These are phyloP conservation scores for Nasturtium officinale DNA, from an alignment of 345 rosid species.

Conservation along the genomic window DNA sequence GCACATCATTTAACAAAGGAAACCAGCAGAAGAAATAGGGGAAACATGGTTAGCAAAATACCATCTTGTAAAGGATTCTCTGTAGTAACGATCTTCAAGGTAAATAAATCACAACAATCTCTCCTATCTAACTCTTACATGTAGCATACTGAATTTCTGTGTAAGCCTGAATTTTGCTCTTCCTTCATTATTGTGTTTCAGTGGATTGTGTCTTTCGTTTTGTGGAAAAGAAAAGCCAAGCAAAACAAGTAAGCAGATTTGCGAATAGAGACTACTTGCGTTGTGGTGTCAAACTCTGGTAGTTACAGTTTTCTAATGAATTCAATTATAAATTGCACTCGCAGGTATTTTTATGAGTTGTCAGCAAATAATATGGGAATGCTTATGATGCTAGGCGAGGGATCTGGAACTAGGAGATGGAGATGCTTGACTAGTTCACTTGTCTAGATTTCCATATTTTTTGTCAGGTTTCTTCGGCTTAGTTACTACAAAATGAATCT, in stretches of 20 bases:
- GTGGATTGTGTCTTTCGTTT: slow-evolving; percentile 79
- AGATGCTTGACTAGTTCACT: slow-evolving; percentile 74
- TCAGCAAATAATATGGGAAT: slow-evolving; percentile 74
- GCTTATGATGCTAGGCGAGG: slow-evolving; percentile 83
- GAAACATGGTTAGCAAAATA: slow-evolving; percentile 49
- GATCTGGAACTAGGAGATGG: slow-evolving; percentile 62
- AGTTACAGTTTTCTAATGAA: slow-evolving; percentile 12
- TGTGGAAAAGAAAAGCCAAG: slow-evolving; percentile 81
- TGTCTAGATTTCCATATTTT: slow-evolving; percentile 42
- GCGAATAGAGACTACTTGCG: not conserved
- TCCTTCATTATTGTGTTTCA: slow-evolving; percentile 44
- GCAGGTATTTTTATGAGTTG: slow-evolving; percentile 63
- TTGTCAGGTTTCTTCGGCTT: slow-evolving; percentile 4
- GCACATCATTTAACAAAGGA: slow-evolving; percentile 88
- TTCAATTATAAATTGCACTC: not conserved
- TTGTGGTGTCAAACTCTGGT: not conserved
- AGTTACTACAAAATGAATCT: slow-evolving; percentile 30
- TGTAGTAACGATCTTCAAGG: slow-evolving; percentile 73
- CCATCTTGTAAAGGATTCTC: slow-evolving; percentile 52
- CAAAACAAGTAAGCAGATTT: slow-evolving; percentile 69
- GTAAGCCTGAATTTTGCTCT: slow-evolving; percentile 3
- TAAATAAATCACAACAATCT: slow-evolving; percentile 25
- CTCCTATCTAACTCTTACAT: slow-evolving; percentile 6
- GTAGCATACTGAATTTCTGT: slow-evolving; percentile 1
- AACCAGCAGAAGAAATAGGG: slow-evolving; percentile 54